Evolutionary conservation across 371 early-diverging fungal genomes (phyloP).

Genomic region (Fennellomyces sp.): DNA sequence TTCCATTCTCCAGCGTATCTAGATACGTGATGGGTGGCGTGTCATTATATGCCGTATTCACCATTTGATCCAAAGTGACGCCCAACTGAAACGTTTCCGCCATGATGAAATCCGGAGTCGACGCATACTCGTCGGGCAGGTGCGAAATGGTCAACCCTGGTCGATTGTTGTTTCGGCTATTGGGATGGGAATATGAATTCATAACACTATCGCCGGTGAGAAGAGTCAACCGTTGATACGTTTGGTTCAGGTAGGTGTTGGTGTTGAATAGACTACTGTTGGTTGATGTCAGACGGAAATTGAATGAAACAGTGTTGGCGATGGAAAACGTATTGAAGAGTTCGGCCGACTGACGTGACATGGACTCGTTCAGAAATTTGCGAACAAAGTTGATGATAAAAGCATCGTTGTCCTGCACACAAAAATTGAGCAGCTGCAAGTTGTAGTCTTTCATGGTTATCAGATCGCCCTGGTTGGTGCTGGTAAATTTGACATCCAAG

Average conservation of each 20-base stretch:
- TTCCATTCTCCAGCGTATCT: slow-evolving; percentile 15
- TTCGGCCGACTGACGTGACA: slow-evolving; percentile 30
- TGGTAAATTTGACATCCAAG: slow-evolving; percentile 14
- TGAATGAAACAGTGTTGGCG: slow-evolving; percentile 30
- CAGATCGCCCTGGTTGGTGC: background rate
- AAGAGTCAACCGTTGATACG: slow-evolving; percentile 39
- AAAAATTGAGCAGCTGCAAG: slow-evolving; percentile 45
- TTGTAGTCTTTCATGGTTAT: slow-evolving; percentile 26
- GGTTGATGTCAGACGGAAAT: slow-evolving; percentile 25
- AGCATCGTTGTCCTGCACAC: slow-evolving; percentile 36
- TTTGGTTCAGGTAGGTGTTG: slow-evolving; percentile 32
- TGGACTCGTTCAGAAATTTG: slow-evolving; percentile 23
- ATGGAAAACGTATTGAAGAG: slow-evolving; percentile 36
- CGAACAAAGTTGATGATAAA: slow-evolving; percentile 48
- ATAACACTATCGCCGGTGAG: slow-evolving; percentile 32
- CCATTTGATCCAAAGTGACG: slow-evolving; percentile 26
- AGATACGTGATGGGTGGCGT: slow-evolving; percentile 31
- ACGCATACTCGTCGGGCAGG: slow-evolving; percentile 30
- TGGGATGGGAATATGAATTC: slow-evolving; percentile 5
- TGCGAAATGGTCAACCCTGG: slow-evolving; percentile 47
- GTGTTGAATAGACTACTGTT: slow-evolving; percentile 35
- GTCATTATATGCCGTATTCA: slow-evolving; percentile 19
- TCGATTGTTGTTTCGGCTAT: slow-evolving; percentile 30
- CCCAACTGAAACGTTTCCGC: slow-evolving; percentile 29
- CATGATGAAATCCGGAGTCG: slow-evolving; percentile 48